Percentiles rank a stretch among this genome's conserved stretches.
Evolutionary conservation across 306 rosid genomes (phyloP).

Genomic region (Macrotyloma uniflorum): DNA sequence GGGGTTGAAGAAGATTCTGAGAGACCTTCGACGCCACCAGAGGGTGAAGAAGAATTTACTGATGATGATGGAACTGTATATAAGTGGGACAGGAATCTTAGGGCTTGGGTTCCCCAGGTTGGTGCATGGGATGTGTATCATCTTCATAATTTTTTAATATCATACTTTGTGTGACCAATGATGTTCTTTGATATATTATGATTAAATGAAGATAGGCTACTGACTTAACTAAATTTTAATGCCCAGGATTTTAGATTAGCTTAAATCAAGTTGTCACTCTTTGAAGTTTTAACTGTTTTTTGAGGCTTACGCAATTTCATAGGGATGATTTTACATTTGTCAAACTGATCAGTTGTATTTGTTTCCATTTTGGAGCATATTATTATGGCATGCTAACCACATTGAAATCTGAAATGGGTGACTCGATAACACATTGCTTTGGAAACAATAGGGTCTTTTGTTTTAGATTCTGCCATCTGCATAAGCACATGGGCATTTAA

Average conservation of each 20-base stretch:
- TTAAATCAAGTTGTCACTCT: not conserved
- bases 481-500: not conserved
- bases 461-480: conserved; percentile 16
- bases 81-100: conserved; percentile 78
- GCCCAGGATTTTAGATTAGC: not conserved
- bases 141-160: not conserved
- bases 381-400: not conserved
- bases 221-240: conserved; percentile 3
- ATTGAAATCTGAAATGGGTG: conserved; percentile 12
- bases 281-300: conserved; percentile 1
- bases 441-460: conserved; percentile 1
- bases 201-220: not conserved
- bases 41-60: conserved; percentile 92
- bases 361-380: conserved; percentile 10
- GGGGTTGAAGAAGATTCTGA: conserved; percentile 53
- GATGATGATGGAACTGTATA: conserved; percentile 95
- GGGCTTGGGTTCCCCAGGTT: conserved; percentile 97
- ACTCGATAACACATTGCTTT: conserved; percentile 17
- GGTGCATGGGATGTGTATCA: conserved; percentile 35
- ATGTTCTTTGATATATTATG: conserved; percentile 27
- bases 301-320: conserved; percentile 3
- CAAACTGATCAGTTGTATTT: not conserved
- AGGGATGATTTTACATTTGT: not conserved
- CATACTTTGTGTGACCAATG: not conserved
- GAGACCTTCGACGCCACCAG: conserved; percentile 91